phyloP scores from a whole-genome alignment of 78 protist genomes.

The Dictyostelium capitatum region DNA sequence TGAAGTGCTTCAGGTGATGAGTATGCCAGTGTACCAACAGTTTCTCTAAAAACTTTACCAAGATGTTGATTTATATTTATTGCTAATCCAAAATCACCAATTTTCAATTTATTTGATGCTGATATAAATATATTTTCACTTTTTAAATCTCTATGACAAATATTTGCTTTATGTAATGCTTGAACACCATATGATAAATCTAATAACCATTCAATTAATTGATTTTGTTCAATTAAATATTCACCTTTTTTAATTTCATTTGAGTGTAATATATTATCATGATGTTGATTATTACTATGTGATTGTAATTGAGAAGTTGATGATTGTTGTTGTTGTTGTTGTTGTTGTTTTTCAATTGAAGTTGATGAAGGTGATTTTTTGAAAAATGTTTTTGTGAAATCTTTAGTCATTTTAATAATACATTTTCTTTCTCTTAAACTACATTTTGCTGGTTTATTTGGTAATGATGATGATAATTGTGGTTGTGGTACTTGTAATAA shows the following conservation, averaged over 20 bases:
- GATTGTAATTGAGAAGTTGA: not conserved
- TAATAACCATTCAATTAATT: conserved; percentile 38
- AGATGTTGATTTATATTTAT: not conserved
- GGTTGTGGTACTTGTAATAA: not conserved
- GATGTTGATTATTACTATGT: too few relatives aligned
- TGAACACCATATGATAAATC: conserved; percentile 45
- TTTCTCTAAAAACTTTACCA: not conserved
- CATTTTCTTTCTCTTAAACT: conserved; percentile 21
- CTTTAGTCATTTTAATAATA: conserved; percentile 19
- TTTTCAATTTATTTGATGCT: conserved; percentile 23
- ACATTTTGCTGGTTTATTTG: not conserved
- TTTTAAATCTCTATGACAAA: conserved; percentile 62
- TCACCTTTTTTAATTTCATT: conserved; percentile 16
- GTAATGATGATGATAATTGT: not conserved
- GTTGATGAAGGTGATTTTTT: not conserved
- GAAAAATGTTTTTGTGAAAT: conserved; percentile 20
- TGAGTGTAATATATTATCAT: conserved; percentile 15
- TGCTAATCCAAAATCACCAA: conserved; percentile 78
- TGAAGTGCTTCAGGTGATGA: conserved; percentile 64
- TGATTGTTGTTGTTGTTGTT: not conserved
- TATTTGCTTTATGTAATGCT: conserved; percentile 34
- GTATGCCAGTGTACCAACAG: conserved; percentile 44
- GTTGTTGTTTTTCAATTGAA: not conserved
- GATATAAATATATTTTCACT: conserved; percentile 52
- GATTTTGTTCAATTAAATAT: conserved; percentile 38